A percentile compares a stretch with the other conserved stretches of the same genome.
phyloP scores from a whole-genome alignment of 129 eudicot genomes.

The Artemisia argyi region DNA sequence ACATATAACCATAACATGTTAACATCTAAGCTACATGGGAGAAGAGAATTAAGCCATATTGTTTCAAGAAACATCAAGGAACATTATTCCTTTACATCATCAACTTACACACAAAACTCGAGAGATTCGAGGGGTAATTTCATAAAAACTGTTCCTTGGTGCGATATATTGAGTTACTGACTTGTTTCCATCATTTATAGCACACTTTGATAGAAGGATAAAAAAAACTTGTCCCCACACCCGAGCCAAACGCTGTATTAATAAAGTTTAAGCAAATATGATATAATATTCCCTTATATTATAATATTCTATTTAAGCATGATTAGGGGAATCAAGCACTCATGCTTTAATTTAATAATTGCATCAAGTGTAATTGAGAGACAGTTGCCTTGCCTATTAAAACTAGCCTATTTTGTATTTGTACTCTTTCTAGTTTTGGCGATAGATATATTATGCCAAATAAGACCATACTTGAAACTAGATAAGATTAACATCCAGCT shows the following conservation, averaged over 20 bases:
- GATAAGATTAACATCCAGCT: slow-evolving; percentile 14
- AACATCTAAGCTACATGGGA: neutral
- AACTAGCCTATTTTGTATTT: neutral
- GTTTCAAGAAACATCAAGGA: neutral
- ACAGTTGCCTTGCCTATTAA: neutral
- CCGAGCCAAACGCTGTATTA: too few relatives aligned
- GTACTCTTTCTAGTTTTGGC: neutral
- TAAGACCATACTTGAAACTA: too few relatives aligned
- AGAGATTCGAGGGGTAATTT: too few relatives aligned
- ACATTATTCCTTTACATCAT: too few relatives aligned
- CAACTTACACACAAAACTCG: too few relatives aligned
- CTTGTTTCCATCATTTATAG: too few relatives aligned
- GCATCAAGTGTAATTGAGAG: neutral
- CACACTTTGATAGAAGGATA: neutral
- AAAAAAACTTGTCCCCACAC: neutral
- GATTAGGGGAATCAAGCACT: neutral
- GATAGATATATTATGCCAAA: too few relatives aligned
- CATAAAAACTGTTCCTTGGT: too few relatives aligned
- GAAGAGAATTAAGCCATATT: neutral
- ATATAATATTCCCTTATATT: neutral
- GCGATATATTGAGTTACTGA: too few relatives aligned
- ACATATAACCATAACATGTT: neutral
- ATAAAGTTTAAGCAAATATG: neutral
- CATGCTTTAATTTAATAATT: neutral
- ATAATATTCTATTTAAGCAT: neutral